Evolutionary conservation across 306 rosid species (phyloP).

Genomic region (Quercus suber): DNA sequence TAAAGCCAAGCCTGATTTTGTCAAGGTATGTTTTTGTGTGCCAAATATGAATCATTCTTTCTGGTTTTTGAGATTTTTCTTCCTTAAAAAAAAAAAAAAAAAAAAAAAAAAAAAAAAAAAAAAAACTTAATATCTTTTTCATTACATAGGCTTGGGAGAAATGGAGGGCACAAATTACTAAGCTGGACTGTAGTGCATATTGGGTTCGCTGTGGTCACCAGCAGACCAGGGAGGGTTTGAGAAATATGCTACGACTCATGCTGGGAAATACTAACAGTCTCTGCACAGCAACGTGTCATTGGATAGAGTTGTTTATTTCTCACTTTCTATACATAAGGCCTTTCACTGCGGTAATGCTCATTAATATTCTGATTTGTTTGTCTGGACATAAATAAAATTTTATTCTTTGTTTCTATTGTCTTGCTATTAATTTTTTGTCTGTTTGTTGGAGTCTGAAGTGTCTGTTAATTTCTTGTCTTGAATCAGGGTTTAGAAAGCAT

Average conservation of each 20-base stretch:
- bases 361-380: constrained; percentile 11
- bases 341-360: constrained; percentile 58
- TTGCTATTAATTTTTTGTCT: constrained; percentile 10
- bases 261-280: constrained; percentile 73
- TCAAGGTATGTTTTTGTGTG: constrained; percentile 49
- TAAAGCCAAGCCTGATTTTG: constrained; percentile 81
- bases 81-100: neutral
- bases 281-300: constrained; percentile 58
- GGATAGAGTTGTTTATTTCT: constrained; percentile 80
- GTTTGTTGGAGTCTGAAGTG: constrained; percentile 20
- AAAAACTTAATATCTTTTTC: constrained; percentile 14
- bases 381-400: neutral
- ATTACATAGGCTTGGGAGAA: constrained; percentile 84
- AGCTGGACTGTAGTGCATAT: constrained; percentile 74
- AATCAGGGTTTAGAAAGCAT: constrained; percentile 88
- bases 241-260: constrained; percentile 78
- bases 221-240: constrained; percentile 75
- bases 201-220: constrained; percentile 81
- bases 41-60: neutral
- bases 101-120: neutral
- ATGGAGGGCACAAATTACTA: constrained; percentile 83
- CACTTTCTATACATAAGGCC: constrained; percentile 84
- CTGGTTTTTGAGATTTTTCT: constrained; percentile 1
- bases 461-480: constrained; percentile 7
- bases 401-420: neutral